Evolutionary conservation across 2,329 filamentous ascomycete genomes (phyloP).

Genomic region (Akanthomyces uredinophilus): DNA sequence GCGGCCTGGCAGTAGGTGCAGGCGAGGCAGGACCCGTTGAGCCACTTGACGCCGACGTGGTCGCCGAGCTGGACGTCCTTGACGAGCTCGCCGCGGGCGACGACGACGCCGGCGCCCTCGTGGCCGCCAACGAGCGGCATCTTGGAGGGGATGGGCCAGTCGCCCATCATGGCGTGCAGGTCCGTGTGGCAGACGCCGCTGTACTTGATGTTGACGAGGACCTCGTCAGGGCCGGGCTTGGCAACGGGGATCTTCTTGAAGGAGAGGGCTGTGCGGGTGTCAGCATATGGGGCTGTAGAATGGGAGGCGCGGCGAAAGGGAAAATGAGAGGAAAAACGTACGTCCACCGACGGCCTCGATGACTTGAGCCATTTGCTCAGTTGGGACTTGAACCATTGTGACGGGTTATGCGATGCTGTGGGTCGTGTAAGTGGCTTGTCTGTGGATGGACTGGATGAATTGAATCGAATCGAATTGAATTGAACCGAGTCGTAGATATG

Average conservation of each 20-base stretch:
- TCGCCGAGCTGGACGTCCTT: slow-evolving; percentile 68
- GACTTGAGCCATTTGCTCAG: slow-evolving; percentile 87
- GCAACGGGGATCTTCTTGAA: slow-evolving; percentile 80
- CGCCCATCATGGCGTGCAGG: slow-evolving; percentile 72
- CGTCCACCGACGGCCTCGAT: slow-evolving; percentile 74
- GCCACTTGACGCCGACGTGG: slow-evolving; percentile 85
- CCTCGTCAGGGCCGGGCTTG: slow-evolving; percentile 80
- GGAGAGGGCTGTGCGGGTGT: slow-evolving; percentile 43
- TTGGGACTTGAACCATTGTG: slow-evolving; percentile 55
- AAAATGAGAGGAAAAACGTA: slow-evolving; percentile 31
- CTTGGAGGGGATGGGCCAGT: slow-evolving; percentile 83
- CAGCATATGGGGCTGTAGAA: too few relatives aligned
- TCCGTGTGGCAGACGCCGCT: slow-evolving; percentile 90
- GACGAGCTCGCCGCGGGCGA: slow-evolving; percentile 72
- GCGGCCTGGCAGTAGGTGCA: slow-evolving; percentile 78
- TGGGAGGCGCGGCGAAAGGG: neutral
- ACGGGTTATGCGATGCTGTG: slow-evolving; percentile 16
- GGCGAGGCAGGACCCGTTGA: slow-evolving; percentile 78
- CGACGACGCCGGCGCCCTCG: slow-evolving; percentile 75
- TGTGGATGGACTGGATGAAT: neutral
- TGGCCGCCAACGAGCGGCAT: slow-evolving; percentile 79
- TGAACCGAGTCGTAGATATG: too few relatives aligned
- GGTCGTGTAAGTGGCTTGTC: neutral
- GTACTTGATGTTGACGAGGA: slow-evolving; percentile 87
- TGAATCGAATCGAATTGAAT: neutral